Evolutionary conservation across 371 early-diverging fungal genomes (phyloP).

Genomic region (Mortierella sp.): DNA sequence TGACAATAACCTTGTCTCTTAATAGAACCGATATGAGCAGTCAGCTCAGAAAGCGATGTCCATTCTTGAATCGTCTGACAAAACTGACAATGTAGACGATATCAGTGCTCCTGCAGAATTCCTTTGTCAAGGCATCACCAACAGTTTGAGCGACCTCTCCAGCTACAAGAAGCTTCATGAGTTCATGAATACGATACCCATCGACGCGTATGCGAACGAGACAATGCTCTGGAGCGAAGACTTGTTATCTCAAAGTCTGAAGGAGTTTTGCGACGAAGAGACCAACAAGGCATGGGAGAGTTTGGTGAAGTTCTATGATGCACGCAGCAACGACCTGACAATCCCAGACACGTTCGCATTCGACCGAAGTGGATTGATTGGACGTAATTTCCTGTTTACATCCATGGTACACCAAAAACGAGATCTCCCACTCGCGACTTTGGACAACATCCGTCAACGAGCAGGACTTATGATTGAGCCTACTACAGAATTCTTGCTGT

Average conservation of each 20-base stretch:
- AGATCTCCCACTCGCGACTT: not conserved
- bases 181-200: slow-evolving; percentile 34
- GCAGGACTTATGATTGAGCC: slow-evolving; percentile 19
- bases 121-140: slow-evolving; percentile 27
- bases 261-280: slow-evolving; percentile 28
- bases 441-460: slow-evolving; percentile 29
- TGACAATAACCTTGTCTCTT: not conserved
- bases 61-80: slow-evolving; percentile 2
- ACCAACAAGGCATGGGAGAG: slow-evolving; percentile 27
- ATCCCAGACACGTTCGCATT: slow-evolving; percentile 8
- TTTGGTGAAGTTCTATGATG: slow-evolving; percentile 31
- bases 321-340: not conserved
- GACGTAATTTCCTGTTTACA: slow-evolving; percentile 34
- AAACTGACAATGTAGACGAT: slow-evolving; percentile 9
- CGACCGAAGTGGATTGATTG: slow-evolving; percentile 15
- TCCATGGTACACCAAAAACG: slow-evolving; percentile 25
- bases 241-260: slow-evolving; percentile 17
- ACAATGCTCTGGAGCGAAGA: slow-evolving; percentile 41
- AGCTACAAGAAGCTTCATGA: slow-evolving; percentile 36
- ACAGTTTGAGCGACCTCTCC: slow-evolving; percentile 30
- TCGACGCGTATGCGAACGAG: slow-evolving; percentile 21
- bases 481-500: slow-evolving; percentile 21
- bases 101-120: slow-evolving; percentile 21
- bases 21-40: slow-evolving; percentile 45
- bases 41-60: slow-evolving; percentile 23